A percentile compares a stretch with the other conserved stretches of the same genome.
Evolutionary conservation across 108 stramenopile genomes (phyloP).

Genomic region (Cylindrotheca fusiformis): DNA sequence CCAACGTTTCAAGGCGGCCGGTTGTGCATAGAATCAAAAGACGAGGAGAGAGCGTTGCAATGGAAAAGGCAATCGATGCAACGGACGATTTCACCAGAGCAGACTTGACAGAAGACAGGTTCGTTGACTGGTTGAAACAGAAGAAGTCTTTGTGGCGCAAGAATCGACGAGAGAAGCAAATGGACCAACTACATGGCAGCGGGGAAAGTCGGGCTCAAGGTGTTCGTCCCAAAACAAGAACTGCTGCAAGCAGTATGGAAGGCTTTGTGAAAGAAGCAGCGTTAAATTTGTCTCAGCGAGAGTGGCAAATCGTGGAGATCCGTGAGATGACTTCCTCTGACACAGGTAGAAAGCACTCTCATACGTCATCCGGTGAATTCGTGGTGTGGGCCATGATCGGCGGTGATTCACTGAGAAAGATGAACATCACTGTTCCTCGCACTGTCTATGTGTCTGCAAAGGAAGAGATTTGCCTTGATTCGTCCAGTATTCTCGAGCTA

Average conservation of each 20-base stretch:
- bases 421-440: conserved; percentile 80
- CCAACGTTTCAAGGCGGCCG: conserved; percentile 53
- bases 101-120: conserved; percentile 54
- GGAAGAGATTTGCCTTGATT: conserved; percentile 39
- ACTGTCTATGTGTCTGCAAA: conserved; percentile 72
- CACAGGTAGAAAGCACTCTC: conserved; percentile 17
- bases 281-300: conserved; percentile 48
- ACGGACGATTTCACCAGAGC: conserved; percentile 13
- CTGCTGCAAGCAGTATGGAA: conserved; percentile 61
- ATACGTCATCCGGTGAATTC: conserved; percentile 77
- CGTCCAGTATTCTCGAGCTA: conserved; percentile 32
- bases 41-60: conserved; percentile 3
- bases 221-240: conserved; percentile 42
- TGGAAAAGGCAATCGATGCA: conserved; percentile 7
- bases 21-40: conserved; percentile 57
- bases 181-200: background rate
- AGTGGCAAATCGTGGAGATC: conserved; percentile 94
- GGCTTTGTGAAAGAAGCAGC: conserved; percentile 84
- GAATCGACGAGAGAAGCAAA: conserved; percentile 39
- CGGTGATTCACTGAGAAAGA: conserved; percentile 70
- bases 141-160: conserved; percentile 88
- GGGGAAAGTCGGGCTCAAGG: conserved; percentile 8
- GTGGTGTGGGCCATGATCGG: conserved; percentile 91
- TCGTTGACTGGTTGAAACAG: conserved; percentile 83
- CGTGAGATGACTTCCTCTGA: conserved; percentile 81